Percentiles rank a stretch among this genome's conserved stretches.
phyloP scores from a whole-genome alignment of 495 filamentous ascomycete species.

The Podospora comata region DNA sequence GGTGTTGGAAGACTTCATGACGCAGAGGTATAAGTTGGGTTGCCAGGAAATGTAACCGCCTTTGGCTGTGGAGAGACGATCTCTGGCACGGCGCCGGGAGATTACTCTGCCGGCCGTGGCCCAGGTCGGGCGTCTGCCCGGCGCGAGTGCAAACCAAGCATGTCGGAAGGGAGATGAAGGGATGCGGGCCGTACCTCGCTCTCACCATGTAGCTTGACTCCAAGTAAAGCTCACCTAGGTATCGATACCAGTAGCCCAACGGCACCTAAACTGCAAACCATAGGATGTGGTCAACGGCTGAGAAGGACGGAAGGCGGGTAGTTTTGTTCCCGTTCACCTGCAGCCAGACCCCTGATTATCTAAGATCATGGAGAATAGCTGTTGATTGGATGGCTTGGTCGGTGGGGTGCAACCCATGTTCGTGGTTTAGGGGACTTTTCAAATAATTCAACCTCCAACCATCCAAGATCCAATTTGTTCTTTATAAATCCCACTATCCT shows the following conservation, averaged over 20 bases:
- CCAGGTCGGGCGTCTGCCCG: neutral
- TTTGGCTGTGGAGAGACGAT: neutral
- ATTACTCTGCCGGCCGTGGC: conserved; percentile 8
- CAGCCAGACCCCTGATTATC: neutral
- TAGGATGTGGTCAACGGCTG: too few species aligned
- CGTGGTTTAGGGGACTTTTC: neutral
- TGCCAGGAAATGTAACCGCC: neutral
- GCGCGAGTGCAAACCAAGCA: conserved; percentile 10
- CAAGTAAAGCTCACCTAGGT: too few species aligned
- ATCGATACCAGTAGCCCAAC: neutral
- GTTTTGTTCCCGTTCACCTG: too few species aligned
- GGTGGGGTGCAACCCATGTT: neutral
- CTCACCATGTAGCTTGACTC: neutral
- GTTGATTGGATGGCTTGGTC: neutral
- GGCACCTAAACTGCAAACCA: neutral
- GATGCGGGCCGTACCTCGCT: conserved; percentile 7
- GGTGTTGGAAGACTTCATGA: too few species aligned
- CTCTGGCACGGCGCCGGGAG: neutral
- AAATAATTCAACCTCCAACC: neutral
- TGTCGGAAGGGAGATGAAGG: conserved; percentile 13
- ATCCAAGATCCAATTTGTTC: too few species aligned
- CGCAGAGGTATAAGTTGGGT: neutral
- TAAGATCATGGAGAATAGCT: neutral
- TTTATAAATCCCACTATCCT: too few species aligned
- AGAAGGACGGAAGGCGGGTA: too few species aligned